A percentile compares a stretch with the other conserved stretches of the same genome.
Evolutionary conservation across 768 basidiomycete species (phyloP).

Genomic region (Suillus discolor): DNA sequence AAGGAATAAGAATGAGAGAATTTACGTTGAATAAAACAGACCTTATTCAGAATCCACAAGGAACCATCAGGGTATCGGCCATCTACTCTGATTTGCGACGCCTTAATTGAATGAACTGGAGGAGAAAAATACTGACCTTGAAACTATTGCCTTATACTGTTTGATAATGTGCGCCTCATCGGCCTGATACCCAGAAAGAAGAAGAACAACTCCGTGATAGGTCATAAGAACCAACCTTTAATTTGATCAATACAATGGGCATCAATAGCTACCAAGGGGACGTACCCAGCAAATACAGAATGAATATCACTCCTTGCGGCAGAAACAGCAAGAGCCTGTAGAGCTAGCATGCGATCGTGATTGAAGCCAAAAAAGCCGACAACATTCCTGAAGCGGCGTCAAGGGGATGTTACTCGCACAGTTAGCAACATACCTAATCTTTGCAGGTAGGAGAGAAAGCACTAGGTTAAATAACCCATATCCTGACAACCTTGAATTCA

Average conservation of each 20-base stretch:
- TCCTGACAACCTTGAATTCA: slow-evolving; percentile 25
- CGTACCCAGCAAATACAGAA: slow-evolving; percentile 74
- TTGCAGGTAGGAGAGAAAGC: slow-evolving; percentile 74
- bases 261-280: background rate
- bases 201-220: slow-evolving; percentile 71
- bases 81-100: slow-evolving; percentile 43
- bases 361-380: slow-evolving; percentile 81
- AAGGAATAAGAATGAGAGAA: background rate
- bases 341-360: slow-evolving; percentile 66
- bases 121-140: slow-evolving; percentile 45
- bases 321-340: slow-evolving; percentile 68
- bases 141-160: slow-evolving; percentile 66
- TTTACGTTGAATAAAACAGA: slow-evolving; percentile 20
- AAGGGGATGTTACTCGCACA: background rate
- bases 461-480: slow-evolving; percentile 80
- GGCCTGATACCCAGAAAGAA: slow-evolving; percentile 75
- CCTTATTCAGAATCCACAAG: slow-evolving; percentile 75
- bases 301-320: slow-evolving; percentile 72
- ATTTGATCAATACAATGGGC: slow-evolving; percentile 9
- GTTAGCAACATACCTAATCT: slow-evolving; percentile 53
- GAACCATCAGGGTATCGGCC: slow-evolving; percentile 65
- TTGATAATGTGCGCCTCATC: slow-evolving; percentile 64
- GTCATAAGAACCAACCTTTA: slow-evolving; percentile 77
- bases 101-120: background rate
- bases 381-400: slow-evolving; percentile 49